phyloP scores from a whole-genome alignment of 2,329 filamentous ascomycete species.

The Claviceps capensis region DNA sequence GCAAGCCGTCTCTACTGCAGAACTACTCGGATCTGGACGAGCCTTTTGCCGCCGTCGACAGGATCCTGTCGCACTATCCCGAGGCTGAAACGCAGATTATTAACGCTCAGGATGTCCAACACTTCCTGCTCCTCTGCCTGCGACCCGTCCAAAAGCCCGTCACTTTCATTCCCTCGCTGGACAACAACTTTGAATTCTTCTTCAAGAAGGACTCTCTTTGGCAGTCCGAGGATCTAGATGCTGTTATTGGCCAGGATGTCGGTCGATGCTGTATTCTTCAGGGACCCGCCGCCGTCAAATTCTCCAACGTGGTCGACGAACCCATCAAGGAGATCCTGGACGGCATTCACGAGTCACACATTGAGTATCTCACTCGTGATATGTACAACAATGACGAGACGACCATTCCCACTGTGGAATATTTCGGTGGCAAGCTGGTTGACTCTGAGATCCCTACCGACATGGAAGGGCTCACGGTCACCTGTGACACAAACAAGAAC shows the following conservation, averaged over 20 bases:
- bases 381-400: conserved; percentile 62
- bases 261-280: conserved; percentile 93
- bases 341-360: conserved; percentile 78
- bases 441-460: conserved; percentile 60
- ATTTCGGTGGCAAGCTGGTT: conserved; percentile 82
- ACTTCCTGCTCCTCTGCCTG: conserved; percentile 88
- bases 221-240: conserved; percentile 96
- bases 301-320: conserved; percentile 80
- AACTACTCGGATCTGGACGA: conserved; percentile 78
- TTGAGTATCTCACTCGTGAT: conserved; percentile 64
- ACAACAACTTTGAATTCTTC: conserved; percentile 96
- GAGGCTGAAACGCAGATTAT: conserved; percentile 84
- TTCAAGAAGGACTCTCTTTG: conserved; percentile 99
- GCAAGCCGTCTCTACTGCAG: conserved; percentile 72
- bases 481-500: conserved; percentile 63
- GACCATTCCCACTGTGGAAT: conserved; percentile 75
- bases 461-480: conserved; percentile 74
- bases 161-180: conserved; percentile 87
- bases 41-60: conserved; percentile 65
- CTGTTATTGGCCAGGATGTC: conserved; percentile 91
- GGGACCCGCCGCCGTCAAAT: conserved; percentile 83
- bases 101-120: conserved; percentile 95
- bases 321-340: conserved; percentile 92
- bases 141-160: conserved; percentile 89
- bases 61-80: conserved; percentile 70